These are phyloP conservation scores for Skeletonema grethae DNA, from an alignment of 108 stramenopile genomes.

Conservation along the genomic window DNA sequence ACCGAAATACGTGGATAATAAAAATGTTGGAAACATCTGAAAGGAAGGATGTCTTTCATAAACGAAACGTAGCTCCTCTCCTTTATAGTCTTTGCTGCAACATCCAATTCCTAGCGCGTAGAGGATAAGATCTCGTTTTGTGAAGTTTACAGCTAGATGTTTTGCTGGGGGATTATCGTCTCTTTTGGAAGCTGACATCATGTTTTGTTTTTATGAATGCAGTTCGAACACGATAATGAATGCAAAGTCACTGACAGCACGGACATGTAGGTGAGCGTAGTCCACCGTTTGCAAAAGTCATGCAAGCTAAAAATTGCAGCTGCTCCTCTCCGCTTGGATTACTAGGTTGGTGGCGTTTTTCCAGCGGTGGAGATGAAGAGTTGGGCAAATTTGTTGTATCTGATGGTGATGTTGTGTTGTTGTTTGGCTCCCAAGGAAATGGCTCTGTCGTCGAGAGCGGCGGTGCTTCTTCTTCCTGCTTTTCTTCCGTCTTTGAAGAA, in stretches of 20 bases:
- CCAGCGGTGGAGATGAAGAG: not conserved
- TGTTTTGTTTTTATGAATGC: not conserved
- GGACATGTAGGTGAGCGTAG: conserved; percentile 51
- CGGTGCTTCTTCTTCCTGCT: not conserved
- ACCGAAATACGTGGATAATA: conserved; percentile 57
- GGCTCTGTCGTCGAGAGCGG: not conserved
- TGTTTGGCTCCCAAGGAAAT: conserved; percentile 21
- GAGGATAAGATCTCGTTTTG: conserved; percentile 57
- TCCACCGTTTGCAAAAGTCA: conserved; percentile 65
- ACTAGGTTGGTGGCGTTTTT: not conserved
- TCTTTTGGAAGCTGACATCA: not conserved
- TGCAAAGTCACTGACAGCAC: conserved; percentile 37
- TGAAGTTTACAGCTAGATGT: conserved; percentile 26
- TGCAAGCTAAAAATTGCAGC: conserved; percentile 51
- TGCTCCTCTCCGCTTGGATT: conserved; percentile 4
- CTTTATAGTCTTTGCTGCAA: conserved; percentile 36
- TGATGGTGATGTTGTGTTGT: not conserved
- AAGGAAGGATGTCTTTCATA: conserved; percentile 71
- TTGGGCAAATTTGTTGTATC: not conserved
- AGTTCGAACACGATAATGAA: not conserved
- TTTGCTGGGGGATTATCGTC: not conserved
- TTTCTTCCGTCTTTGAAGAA: not conserved
- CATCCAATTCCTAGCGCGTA: conserved; percentile 82
- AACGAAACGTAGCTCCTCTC: conserved; percentile 58
- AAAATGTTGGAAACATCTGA: conserved; percentile 65